Evolutionary conservation across 108 stramenopile genomes (phyloP).

Genomic region (Cyclotella cryptica): DNA sequence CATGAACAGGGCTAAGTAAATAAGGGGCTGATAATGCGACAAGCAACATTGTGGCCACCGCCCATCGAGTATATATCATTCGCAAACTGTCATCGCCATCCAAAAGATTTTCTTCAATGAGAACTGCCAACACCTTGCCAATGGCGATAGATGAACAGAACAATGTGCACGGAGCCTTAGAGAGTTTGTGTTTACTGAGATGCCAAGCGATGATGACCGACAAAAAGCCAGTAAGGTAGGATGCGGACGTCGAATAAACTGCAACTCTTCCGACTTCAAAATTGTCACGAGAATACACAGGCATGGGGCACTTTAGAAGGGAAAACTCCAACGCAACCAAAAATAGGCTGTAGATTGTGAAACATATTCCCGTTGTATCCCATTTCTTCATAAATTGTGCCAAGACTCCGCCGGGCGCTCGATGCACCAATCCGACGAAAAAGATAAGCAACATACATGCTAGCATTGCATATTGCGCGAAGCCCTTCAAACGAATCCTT

Average conservation of each 20-base stretch:
- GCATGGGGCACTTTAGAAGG: constrained; percentile 63
- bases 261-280: constrained; percentile 62
- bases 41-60: constrained; percentile 53
- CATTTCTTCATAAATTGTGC: constrained; percentile 55
- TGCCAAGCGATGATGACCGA: constrained; percentile 43
- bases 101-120: constrained; percentile 58
- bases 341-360: constrained; percentile 56
- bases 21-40: constrained; percentile 62
- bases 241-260: constrained; percentile 63
- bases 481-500: constrained; percentile 55
- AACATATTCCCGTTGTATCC: constrained; percentile 63
- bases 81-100: constrained; percentile 36
- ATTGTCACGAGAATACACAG: constrained; percentile 55
- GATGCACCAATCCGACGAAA: constrained; percentile 66
- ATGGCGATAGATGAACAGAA: constrained; percentile 51
- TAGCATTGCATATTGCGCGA: constrained; percentile 58
- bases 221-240: constrained; percentile 60
- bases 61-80: constrained; percentile 52
- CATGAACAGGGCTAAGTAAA: constrained; percentile 59
- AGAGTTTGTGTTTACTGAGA: constrained; percentile 49
- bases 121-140: constrained; percentile 67
- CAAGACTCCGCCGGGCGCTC: constrained; percentile 68
- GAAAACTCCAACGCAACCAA: constrained; percentile 61
- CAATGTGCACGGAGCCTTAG: constrained; percentile 42
- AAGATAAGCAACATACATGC: constrained; percentile 56